Evolutionary conservation across 129 eudicot genomes (phyloP), one percentile per base, ranked within the genome.

Genomic region (Tanacetum coccineum): DNA sequence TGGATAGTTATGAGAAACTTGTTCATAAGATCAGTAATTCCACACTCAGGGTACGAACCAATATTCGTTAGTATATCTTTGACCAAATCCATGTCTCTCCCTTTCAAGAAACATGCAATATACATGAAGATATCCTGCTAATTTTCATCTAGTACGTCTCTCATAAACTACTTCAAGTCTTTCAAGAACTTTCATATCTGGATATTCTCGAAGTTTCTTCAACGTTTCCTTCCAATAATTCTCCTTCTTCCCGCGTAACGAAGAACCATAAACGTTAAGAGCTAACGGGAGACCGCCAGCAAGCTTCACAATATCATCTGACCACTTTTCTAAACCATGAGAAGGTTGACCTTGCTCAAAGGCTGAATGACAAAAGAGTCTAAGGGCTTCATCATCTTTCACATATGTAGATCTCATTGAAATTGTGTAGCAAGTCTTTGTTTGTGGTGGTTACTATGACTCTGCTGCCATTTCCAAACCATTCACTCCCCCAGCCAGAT

Each of bases 41-140:
- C 46, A 14, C 65, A 32, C 65, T 20, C 62, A 2, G 57, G 15
- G 20, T 13, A 40, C 4, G 42, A 49, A 40, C 74, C 55, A 52
- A 42, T 42, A 69, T 19, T n/a, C 2, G n/a, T 47, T 20, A 76
- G 66, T 26, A 36, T 55, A 51, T 25, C 39, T 28, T 12, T 15
- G 0, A 44, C 66, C 21, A n/a, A 10, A 25, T 62, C 6, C 64
- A 2, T 17, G 36, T 22, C 7, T 17, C 17, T 12, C 42, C 71
- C 81, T 14, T 62, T 47, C 22, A 62, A 53, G 40, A 76, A 44
- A 47, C 76, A 76, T 22, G 81, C 81, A 76, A 76, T 70, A 70
- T 70, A 69, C 11, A 76, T 15, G 48, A 76, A 76, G 13, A 44
- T 70, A 0, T 70, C 19, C 42, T 42, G 19, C 21, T 53, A 56